Percentiles rank a stretch among this genome's conserved stretches.
These are phyloP conservation scores for Erysimum cheiri DNA, from an alignment of 441 rosid species.

Conservation along the genomic window DNA sequence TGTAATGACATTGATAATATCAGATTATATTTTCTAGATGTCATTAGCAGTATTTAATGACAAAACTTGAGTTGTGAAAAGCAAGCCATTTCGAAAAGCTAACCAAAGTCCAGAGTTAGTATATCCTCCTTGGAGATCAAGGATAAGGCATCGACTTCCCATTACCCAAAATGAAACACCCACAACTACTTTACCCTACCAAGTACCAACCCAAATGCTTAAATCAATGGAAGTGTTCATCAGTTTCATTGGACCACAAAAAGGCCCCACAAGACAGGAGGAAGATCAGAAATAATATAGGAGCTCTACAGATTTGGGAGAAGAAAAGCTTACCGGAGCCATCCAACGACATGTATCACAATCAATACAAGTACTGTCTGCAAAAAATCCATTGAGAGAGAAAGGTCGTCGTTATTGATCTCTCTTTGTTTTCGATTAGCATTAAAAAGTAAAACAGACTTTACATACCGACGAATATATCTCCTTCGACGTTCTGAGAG, in stretches of 20 bases:
- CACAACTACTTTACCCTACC: constrained; percentile 15
- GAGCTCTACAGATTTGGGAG: neutral
- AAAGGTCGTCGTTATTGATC: neutral
- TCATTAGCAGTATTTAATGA: neutral
- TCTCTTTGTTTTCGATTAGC: neutral
- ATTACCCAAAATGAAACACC: neutral
- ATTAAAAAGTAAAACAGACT: neutral
- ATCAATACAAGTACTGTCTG: constrained; percentile 69
- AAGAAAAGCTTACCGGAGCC: constrained; percentile 59
- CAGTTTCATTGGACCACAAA: constrained; percentile 11
- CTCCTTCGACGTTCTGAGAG: constrained; percentile 56
- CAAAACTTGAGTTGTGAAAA: neutral
- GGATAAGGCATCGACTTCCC: constrained; percentile 12
- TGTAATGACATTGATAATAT: neutral
- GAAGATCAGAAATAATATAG: neutral
- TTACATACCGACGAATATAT: constrained; percentile 55
- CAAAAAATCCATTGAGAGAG: constrained; percentile 31
- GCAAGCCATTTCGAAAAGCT: constrained; percentile 1
- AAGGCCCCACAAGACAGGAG: constrained; percentile 25
- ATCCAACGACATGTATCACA: constrained; percentile 85
- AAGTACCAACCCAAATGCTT: constrained; percentile 17
- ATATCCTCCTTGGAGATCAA: constrained; percentile 10
- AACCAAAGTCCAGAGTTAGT: constrained; percentile 5
- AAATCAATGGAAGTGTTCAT: constrained; percentile 21
- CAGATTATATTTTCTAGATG: neutral